Evolutionary conservation across 1,284 basidiomycete genomes (phyloP), one percentile per base, ranked within the genome.

Genomic region (Hemileia vastatrix): DNA sequence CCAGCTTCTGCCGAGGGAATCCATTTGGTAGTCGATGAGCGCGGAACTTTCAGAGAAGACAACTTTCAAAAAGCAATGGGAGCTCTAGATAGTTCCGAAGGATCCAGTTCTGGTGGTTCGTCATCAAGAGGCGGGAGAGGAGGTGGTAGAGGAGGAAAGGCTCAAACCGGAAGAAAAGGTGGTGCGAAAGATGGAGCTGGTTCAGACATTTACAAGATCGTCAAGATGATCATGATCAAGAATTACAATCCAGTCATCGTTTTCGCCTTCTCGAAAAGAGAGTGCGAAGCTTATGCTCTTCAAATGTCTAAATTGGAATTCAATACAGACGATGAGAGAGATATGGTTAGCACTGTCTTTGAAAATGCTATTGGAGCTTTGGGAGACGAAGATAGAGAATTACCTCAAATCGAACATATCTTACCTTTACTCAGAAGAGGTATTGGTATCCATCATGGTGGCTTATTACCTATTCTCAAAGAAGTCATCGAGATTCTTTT

Each of bases 401-500:
- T 98, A 18, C 92, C 94, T 0, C 94, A 97, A 77, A 98, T 98
- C 70, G 81, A 88, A 57, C 90, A 95, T 67, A 84, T 98, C 48
- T 80, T 97, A 8, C 95, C 95, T 0, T 81, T 98, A 23, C 82
- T 98, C 31, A 90, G 89, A 70, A 87, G 95, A 65, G 94, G 95
- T 47, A 93, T 96, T 70, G 94, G 94, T 64, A 94, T 98, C 72
- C 94, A 98, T 80, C 94, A 98, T 73, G 93, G 94, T 57, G 94
- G 94, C 61, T 82, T 98, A 18, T 82, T 98, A 6, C 95, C 94
- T 1, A 95, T 98, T 67, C 81, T 98, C 57, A 98, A 98, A 76
- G 94, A 98, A 75, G 92, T 97, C 55, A 97, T 98, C 76, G 94
- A 98, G 78, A 95, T 98, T 67, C 81, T 98, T 36, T 98, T 98